phyloP scores from a whole-genome alignment of 805 yeast genomes.

The Cyberlindnera maclurae region DNA sequence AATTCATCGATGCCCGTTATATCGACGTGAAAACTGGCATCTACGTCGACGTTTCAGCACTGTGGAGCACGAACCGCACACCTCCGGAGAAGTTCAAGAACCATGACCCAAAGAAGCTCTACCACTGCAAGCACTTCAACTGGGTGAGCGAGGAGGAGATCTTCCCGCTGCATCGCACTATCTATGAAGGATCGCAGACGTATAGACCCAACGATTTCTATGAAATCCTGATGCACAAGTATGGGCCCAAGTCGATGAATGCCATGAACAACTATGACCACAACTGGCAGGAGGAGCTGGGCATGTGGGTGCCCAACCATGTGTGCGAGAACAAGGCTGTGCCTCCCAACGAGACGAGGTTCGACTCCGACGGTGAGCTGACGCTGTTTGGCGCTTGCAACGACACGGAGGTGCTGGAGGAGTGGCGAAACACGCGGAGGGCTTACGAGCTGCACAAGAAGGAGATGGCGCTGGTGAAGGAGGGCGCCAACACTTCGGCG shows the following conservation, averaged over 20 bases:
- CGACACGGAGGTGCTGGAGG: constrained; percentile 29
- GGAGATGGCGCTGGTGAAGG: constrained; percentile 21
- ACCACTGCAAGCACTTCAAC: constrained; percentile 25
- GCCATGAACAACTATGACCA: constrained; percentile 15
- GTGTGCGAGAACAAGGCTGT: constrained; percentile 25
- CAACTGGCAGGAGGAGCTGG: constrained; percentile 36
- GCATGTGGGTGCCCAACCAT: constrained; percentile 40
- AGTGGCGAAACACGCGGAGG: constrained; percentile 27
- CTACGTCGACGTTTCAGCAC: constrained; percentile 42
- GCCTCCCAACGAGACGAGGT: constrained; percentile 24
- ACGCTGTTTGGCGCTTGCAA: constrained; percentile 35
- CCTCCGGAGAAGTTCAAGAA: constrained; percentile 7
- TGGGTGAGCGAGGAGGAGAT: constrained; percentile 28
- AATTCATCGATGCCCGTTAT: constrained; percentile 33
- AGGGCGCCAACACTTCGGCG: constrained; percentile 17
- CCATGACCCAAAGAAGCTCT: constrained; percentile 11
- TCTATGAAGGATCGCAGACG: constrained; percentile 40
- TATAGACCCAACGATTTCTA: constrained; percentile 36
- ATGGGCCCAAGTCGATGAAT: constrained; percentile 24
- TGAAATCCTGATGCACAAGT: constrained; percentile 31
- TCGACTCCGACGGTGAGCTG: constrained; percentile 23
- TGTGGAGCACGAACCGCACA: constrained; percentile 17
- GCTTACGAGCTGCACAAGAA: constrained; percentile 23
- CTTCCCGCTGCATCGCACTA: constrained; percentile 36
- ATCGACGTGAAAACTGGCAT: constrained; percentile 43